Base-by-base conservation (phyloP, 176 grass and related monocot genomes). In the Aegilops bicornis region DNA sequence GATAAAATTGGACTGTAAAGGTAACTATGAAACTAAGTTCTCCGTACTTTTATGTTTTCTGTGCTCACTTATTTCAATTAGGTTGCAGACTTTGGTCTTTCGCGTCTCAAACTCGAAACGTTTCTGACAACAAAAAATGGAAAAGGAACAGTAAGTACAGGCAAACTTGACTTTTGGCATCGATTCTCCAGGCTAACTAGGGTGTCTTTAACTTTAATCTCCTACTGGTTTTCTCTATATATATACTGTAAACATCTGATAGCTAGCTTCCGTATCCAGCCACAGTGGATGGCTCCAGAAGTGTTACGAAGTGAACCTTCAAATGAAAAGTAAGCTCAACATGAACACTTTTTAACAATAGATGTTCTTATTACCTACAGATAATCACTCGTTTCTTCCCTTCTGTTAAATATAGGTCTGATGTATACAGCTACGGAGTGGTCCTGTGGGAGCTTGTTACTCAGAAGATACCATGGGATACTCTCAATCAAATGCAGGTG, bases 241-340 rank as follows among this genome's bases (percentile, higher is more conserved):
- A 36, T 36, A 36, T 36, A 36, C 35, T 36, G 35, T 36, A 36
- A 72, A 74, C 76, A 71, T 82, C 31, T 90, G 17, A 37, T 80
- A 68, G 31, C 76, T 81, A 56, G 9, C 16, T 84, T 87, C 16
- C 63, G 36, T 84, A 70, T 86, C 29, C 88, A 98, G 96, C 96
- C 96, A 20, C 96, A 98, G 79, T 98, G 96, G 96, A 98, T 98
- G 96, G 96, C 96, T 80, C 96, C 96, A 25, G 93, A 98, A 91
- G 92, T 91, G 60, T 82, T 98, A 80, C 90, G 91, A 29, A 96
- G 94, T 86, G 96, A 98, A 89, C 96, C 93, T 81, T 92, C 93
- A 79, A 90, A 98, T 29, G 96, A 98, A 69, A 98, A 98, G 96
- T 96, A 91, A 12, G 82, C 82, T 54, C 1, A 35, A 22, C 8